phyloP scores from a whole-genome alignment of 1,139 yeast genomes.

The Geotrichum siamense region DNA sequence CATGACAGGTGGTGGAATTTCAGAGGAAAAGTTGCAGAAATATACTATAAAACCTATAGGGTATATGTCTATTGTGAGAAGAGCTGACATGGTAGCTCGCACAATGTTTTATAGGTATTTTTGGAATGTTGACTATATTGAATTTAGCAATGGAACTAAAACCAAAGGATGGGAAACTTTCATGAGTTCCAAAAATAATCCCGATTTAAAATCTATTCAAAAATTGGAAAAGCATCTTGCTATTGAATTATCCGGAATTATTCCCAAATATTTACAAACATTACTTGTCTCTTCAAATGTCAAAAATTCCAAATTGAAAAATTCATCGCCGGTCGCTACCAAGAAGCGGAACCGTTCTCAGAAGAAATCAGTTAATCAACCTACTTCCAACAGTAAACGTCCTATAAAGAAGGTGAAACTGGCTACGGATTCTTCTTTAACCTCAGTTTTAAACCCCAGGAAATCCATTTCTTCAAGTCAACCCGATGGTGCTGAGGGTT shows the following conservation, averaged over 20 bases:
- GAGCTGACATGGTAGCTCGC: slow-evolving; percentile 68
- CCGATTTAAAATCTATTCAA: neutral
- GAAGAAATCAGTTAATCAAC: no score
- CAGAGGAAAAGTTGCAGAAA: slow-evolving; percentile 28
- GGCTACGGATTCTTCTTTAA: no score
- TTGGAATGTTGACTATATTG: slow-evolving; percentile 39
- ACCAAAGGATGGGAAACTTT: slow-evolving; percentile 31
- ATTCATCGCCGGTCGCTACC: no score
- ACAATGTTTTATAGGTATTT: slow-evolving; percentile 65
- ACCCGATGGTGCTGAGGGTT: no score
- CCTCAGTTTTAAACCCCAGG: no score
- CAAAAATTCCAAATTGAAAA: no score
- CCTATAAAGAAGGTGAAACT: no score
- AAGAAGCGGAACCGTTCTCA: no score
- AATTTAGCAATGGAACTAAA: slow-evolving; percentile 26
- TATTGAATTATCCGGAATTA: neutral
- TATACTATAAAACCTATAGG: slow-evolving; percentile 23
- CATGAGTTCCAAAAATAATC: slow-evolving; percentile 14
- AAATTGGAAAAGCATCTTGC: neutral
- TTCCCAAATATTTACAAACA: no score
- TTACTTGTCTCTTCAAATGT: no score
- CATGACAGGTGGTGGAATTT: slow-evolving; percentile 32
- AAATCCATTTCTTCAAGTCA: no score
- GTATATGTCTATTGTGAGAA: slow-evolving; percentile 46
- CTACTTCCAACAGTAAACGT: no score